Base-by-base conservation (phyloP, 176 grass and related monocot species). In the Phyllostachys edulis region DNA sequence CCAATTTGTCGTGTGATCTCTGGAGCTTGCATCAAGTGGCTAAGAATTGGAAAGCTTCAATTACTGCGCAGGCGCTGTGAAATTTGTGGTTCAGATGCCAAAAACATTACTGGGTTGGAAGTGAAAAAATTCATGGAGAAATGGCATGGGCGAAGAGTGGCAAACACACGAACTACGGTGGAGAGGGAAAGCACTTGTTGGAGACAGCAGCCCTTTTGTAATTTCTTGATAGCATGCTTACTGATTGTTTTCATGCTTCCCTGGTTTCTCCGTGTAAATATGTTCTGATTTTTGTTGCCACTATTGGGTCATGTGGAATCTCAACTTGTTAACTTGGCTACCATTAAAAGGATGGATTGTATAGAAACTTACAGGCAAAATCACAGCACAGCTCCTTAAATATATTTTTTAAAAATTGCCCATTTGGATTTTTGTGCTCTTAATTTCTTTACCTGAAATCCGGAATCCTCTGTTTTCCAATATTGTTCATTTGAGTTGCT, bases 261-360 rank as follows among this genome's bases (percentile, higher is more conserved):
- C 41, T 97, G 88, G 92, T 92, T 97, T 88, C 78, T 97, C 54
- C 80, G 80, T 69, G 62, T 90, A 79, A 89, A 87, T 77, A 81
- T 97, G 57, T 85, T 92, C 75, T 97, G 86, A 94, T 41, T 78
- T 41, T 46, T 67, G n/a, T 29, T 73, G 66, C 17, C 38, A 63
- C 70, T 34, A 21, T 60, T 54, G 62, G 78, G 29, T 61, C 72
- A 38, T 29, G 63, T 77, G 39, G 50, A 79, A 36, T 76, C 29
- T 34, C 18, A 68, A 18, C 46, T 50, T 63, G 39, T 69, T 68
- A 45, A 6, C 32, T 71, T 6, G 29, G 32, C 20, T 73, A 51
- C 55, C 76, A 41, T 54, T 36, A 13, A 13, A 75, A 38, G 23
- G 14, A 13, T 13, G 45, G 45, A 46, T 81, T 71, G 63, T 41